Evolutionary conservation across 2,329 filamentous ascomycete genomes (phyloP), one percentile per base, ranked within the genome.

Genomic region (Fusarium papillatum): DNA sequence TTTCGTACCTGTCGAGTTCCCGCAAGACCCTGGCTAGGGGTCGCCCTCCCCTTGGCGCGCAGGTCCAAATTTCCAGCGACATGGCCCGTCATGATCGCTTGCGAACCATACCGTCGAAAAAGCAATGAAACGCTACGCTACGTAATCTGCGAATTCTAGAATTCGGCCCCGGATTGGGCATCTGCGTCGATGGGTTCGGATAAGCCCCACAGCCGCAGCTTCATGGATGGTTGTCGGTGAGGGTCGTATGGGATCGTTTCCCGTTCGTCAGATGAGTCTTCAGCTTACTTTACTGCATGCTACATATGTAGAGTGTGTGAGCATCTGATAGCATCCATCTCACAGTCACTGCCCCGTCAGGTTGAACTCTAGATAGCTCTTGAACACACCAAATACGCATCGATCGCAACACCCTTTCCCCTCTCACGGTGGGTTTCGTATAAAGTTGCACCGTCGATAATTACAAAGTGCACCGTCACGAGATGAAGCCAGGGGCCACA

Each of bases 1-100:
- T 76, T 76, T 78, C 74, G 70, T 68, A 66, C 64, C 22, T 66
- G 66, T 64, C 65, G 34, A 71, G 41, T 63, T 73, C 68, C 65
- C 66, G 41, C 50, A 69, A 55, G 61, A 80, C 75, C 78, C 78
- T 76, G 70, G 77, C 69, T 69, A 80, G 78, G 78, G 78, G 78
- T 70, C 74, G 71, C 46, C 66, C 70, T 64, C 57, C 73, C 66
- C 73, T 78, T 76, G 69, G 76, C 76, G 48, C 76, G 79, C 77
- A 76, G 72, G 69, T 80, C 75, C 79, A 80, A 80, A 80, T 80
- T 80, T 80, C 78, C 74, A 79, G 63, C 60, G 68, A 73, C 70
- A 61, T 74, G 75, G 73, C 71, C 53, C 26, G 38, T 60, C 53
- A 48, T 65, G 69, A 74, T 79, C 63, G 66, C 69, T 71, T 63